Conservation (phyloP, 306 rosid species). For the Casuarina equisetifolia region DNA sequence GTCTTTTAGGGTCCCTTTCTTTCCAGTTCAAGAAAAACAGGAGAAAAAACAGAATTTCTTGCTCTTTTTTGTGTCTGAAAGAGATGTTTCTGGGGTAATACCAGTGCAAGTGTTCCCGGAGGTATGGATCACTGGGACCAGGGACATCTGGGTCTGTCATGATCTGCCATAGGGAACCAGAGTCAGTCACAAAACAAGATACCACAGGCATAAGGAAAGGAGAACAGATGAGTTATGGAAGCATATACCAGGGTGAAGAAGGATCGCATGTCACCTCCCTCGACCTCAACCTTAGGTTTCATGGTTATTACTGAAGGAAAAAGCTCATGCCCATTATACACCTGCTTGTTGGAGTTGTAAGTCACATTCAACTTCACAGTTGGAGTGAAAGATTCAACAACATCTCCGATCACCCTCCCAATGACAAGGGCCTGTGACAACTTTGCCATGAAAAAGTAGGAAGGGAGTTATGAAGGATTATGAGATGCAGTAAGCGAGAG, state of each 20-base stretch:
- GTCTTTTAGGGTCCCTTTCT: neutral
- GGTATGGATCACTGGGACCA: slow-evolving; percentile 95
- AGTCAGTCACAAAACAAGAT: neutral
- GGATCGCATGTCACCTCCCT: slow-evolving; percentile 83
- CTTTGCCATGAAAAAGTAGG: slow-evolving; percentile 24
- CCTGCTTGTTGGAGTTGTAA: slow-evolving; percentile 58
- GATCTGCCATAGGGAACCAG: slow-evolving; percentile 37
- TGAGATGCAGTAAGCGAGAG: neutral
- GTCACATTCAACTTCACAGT: slow-evolving; percentile 49
- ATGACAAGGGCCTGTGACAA: slow-evolving; percentile 63
- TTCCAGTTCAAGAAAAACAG: neutral
- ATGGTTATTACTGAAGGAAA: slow-evolving; percentile 57
- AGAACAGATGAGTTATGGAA: neutral
- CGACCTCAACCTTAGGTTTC: slow-evolving; percentile 84
- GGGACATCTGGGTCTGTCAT: slow-evolving; percentile 97
- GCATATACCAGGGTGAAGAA: slow-evolving; percentile 73
- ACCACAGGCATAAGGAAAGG: neutral
- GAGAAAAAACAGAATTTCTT: neutral
- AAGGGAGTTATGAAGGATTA: neutral
- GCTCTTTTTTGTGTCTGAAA: neutral
- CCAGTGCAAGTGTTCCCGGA: slow-evolving; percentile 92
- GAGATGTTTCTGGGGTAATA: slow-evolving; percentile 18
- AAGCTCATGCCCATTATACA: slow-evolving; percentile 76
- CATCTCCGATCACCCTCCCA: slow-evolving; percentile 86
- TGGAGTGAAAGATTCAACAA: slow-evolving; percentile 62